phyloP scores from a whole-genome alignment of 805 yeast species.

The Zygotorulaspora sp. region DNA sequence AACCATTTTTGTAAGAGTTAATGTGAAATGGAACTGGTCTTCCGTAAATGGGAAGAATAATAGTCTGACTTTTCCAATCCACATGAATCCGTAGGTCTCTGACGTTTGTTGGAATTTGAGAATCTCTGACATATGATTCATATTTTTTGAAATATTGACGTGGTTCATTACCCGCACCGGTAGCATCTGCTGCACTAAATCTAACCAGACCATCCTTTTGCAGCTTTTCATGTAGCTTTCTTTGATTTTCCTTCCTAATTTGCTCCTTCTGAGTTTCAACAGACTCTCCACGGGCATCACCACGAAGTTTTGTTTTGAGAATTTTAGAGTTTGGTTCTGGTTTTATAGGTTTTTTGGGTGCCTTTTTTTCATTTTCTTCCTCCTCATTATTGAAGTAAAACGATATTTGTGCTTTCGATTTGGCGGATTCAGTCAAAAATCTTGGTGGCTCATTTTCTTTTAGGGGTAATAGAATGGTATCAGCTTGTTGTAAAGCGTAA shows the following conservation, averaged over 20 bases:
- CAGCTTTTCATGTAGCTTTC: constrained; percentile 74
- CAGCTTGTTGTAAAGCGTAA: constrained; percentile 73
- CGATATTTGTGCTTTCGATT: constrained; percentile 67
- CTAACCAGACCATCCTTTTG: constrained; percentile 83
- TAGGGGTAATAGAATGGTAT: constrained; percentile 68
- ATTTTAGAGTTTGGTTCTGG: constrained; percentile 52
- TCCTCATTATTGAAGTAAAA: constrained; percentile 76
- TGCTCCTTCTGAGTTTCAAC: constrained; percentile 74
- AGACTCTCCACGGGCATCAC: constrained; percentile 59
- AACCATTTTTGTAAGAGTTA: constrained; percentile 88
- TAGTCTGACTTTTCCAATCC: constrained; percentile 82
- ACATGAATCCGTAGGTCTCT: constrained; percentile 82
- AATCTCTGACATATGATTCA: constrained; percentile 90
- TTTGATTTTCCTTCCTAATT: constrained; percentile 77
- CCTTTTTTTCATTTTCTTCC: constrained; percentile 40
- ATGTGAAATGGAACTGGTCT: constrained; percentile 98
- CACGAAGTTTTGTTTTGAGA: constrained; percentile 71
- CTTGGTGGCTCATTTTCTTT: constrained; percentile 46
- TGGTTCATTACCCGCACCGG: constrained; percentile 44
- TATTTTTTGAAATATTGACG: constrained; percentile 75
- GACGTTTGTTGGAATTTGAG: constrained; percentile 82
- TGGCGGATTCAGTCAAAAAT: constrained; percentile 69
- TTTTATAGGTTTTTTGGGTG: constrained; percentile 40
- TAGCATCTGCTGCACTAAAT: constrained; percentile 74
- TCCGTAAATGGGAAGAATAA: constrained; percentile 86